Base-by-base conservation (phyloP, 257 asterid species). In the Solanum chilense region DNA sequence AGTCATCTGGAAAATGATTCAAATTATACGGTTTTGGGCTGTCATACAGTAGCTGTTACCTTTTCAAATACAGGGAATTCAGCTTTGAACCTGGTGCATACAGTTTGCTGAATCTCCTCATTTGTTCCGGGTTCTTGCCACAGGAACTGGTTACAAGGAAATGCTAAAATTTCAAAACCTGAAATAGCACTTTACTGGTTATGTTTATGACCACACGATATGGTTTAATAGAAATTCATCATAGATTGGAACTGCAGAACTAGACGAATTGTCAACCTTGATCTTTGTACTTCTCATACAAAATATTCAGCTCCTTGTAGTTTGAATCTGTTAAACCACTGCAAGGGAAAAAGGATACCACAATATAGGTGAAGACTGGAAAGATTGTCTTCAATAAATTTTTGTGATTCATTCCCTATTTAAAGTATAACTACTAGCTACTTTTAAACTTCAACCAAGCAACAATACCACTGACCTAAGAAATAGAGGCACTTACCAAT, bases 141-240 rank as follows among this genome's bases (percentile, higher is more conserved):
- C 85, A 88, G 93, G 89, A 96, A 96, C 90, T 96, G 99, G 86
- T 96, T 96, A 93, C 98, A 96, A 86, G 99, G 98, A 94, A 96
- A 96, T 84, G 98, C 99, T 20, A 96, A 91, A 37, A 96, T 92
- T 91, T 96, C 99, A 4, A 96, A 90, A 88, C 95, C 99, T 96
- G 89, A 70, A 86, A 86, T 21, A 85, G 82, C 18, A 47, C 70
- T 47, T 13, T 4, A 4, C n/a, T 11, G 37, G 14, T 82, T 64
- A 49, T 83, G 18, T 37, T 35, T 83, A 13, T 31, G 73, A 60
- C 58, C 21, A 83, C 5, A 2, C 5, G 2, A 58, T 42, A 83
- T 21, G n/a, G 75, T 60, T 56, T 3, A 60, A 23, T 83, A 23
- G n/a, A 83, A 60, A 60, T 83, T 37, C 52, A 12, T n/a, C 15